Conservation (phyloP, 257 asterid species). For the Solanum clarkiae region DNA sequence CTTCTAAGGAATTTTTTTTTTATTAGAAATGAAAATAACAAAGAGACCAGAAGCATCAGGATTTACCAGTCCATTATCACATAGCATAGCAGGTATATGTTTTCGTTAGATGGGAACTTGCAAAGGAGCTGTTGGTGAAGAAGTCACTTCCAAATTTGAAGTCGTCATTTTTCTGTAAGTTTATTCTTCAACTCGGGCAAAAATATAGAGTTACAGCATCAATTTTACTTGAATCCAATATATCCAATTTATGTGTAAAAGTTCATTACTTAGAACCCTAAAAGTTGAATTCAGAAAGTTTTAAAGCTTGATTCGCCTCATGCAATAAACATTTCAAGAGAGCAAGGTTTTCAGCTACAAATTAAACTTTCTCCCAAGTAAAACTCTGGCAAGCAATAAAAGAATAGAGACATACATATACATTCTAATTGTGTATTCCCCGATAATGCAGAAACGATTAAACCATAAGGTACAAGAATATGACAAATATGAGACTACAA, state of each 20-base stretch:
- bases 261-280: neutral
- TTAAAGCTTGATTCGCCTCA: neutral
- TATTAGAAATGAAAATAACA: slow-evolving; percentile 63
- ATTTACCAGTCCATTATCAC: slow-evolving; percentile 46
- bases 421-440: neutral
- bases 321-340: neutral
- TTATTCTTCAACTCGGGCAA: neutral
- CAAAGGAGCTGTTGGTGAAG: neutral
- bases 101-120: slow-evolving; percentile 38
- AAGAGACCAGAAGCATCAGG: slow-evolving; percentile 63
- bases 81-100: slow-evolving; percentile 36
- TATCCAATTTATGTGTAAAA: too few relatives aligned
- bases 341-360: neutral
- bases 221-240: too few relatives aligned
- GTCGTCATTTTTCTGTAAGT: too few relatives aligned
- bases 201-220: neutral
- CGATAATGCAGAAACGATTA: neutral
- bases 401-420: neutral
- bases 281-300: too few relatives aligned
- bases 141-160: neutral
- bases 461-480: neutral
- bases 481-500: neutral
- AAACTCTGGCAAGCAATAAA: neutral
- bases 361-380: neutral
- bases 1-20: slow-evolving; percentile 40